Base-by-base conservation (phyloP, 31 red algal species). In the Odonthalia washingtoniensis region DNA sequence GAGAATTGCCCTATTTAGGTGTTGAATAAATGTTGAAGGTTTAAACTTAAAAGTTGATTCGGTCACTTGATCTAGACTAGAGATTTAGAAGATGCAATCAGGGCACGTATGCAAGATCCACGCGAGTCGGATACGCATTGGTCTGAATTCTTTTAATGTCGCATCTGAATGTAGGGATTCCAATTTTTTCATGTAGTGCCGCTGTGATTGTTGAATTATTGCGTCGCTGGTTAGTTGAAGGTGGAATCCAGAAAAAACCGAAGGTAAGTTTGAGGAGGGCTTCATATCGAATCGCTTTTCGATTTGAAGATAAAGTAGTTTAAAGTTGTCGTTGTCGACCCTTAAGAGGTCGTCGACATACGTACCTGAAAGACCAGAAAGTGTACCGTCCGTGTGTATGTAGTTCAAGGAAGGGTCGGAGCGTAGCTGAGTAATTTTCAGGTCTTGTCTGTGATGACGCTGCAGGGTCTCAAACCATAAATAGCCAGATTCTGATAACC, bases 391-490 rank as follows among this genome's bases (percentile, higher is more conserved):
- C 30, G 12, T 0, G 21, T 75, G 41, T 1, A 84, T 0, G 1
- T 1, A 6, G 60, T 78, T 85, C 33, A 91, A n/a, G 0, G 80
- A 80, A 38, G 89, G 81, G 49, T 91, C 89, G 3, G 73, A 78
- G 37, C 80, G 72, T 0, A 85, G 30, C 0, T 35, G 81, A 9
- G 3, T 2, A 72, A 80, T 79, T 45, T 24, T 39, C 0, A 85
- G 65, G 41, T 80, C 86, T 3, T 73, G 24, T 1, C 26, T 43
- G 46, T 89, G 86, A 43, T 89, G 75, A 0, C 44, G 9, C 1
- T 81, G 75, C 3, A 89, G 27, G 3, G 75, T 89, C 44, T 45
- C 5, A n/a, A n/a, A n/a, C n/a, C n/a, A n/a, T n/a, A n/a, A n/a
- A n/a, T n/a, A n/a, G n/a, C n/a, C n/a, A n/a, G 45, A n/a, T n/a